Conservation (phyloP, 768 basidiomycete genomes). For the Kwoniella pini region DNA sequence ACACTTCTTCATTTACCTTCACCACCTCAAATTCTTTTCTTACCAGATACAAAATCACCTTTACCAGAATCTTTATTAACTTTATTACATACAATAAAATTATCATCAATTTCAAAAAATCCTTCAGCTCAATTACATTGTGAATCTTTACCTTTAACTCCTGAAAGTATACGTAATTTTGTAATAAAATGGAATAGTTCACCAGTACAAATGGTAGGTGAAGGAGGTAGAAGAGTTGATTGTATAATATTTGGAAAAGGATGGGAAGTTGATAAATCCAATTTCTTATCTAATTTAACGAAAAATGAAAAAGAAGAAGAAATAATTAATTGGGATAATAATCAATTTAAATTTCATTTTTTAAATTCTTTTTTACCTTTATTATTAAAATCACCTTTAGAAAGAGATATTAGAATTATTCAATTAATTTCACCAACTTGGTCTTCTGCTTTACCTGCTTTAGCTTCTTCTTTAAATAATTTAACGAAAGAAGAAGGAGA, state of each 20-base stretch:
- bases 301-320: not conserved
- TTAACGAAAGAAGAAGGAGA: too few relatives aligned
- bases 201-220: conserved; percentile 39
- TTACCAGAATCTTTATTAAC: conserved; percentile 48
- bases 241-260: conserved; percentile 50
- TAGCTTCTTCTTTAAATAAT: conserved; percentile 62
- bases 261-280: conserved; percentile 38
- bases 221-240: conserved; percentile 50
- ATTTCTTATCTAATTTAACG: not conserved
- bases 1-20: conserved; percentile 44
- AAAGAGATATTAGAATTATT: conserved; percentile 86
- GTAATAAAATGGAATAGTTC: conserved; percentile 42
- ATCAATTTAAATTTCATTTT: conserved; percentile 63
- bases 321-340: conserved; percentile 37
- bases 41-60: conserved; percentile 46
- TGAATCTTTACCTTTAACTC: conserved; percentile 46
- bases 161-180: conserved; percentile 42
- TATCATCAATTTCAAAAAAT: conserved; percentile 33
- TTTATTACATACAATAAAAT: conserved; percentile 48
- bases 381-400: conserved; percentile 77
- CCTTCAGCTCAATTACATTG: conserved; percentile 47
- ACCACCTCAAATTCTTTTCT: conserved; percentile 53
- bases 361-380: conserved; percentile 75
- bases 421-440: conserved; percentile 87
- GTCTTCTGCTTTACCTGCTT: conserved; percentile 68